phyloP scores from a whole-genome alignment of 768 basidiomycete species.

The Myochromella boudieri region DNA sequence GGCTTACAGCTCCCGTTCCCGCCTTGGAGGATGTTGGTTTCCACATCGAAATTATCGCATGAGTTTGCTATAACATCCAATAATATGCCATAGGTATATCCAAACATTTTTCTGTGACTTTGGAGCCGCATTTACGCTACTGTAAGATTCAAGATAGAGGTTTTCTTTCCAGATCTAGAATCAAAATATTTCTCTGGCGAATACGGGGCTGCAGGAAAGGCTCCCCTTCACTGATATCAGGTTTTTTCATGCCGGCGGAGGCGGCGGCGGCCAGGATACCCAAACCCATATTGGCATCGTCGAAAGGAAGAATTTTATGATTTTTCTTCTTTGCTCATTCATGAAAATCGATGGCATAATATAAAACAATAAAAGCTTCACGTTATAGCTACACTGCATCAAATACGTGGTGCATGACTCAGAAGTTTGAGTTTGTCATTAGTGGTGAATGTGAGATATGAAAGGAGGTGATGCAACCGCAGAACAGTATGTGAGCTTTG shows the following conservation, averaged over 20 bases:
- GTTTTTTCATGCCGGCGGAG: slow-evolving; percentile 18
- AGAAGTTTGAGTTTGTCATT: too few relatives aligned
- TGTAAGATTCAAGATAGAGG: slow-evolving; percentile 31
- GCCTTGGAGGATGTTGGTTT: slow-evolving; percentile 32
- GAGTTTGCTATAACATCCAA: slow-evolving; percentile 42
- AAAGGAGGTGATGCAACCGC: too few relatives aligned
- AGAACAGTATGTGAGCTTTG: too few relatives aligned
- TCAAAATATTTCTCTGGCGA: slow-evolving; percentile 36
- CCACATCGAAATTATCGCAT: slow-evolving; percentile 35
- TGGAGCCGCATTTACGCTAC: slow-evolving; percentile 30
- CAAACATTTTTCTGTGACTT: slow-evolving; percentile 41
- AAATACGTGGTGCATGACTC: too few relatives aligned
- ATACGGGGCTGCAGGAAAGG: slow-evolving; percentile 33
- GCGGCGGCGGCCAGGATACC: slow-evolving; percentile 13
- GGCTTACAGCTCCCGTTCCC: slow-evolving; percentile 29
- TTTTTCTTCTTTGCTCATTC: slow-evolving; percentile 40
- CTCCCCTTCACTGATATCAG: slow-evolving; percentile 20
- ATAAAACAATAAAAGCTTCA: too few relatives aligned
- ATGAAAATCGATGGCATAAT: slow-evolving; percentile 40
- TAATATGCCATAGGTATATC: slow-evolving; percentile 36
- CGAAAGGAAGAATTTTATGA: slow-evolving; percentile 31
- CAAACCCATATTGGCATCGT: slow-evolving; percentile 28
- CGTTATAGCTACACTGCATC: too few relatives aligned
- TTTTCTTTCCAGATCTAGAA: slow-evolving; percentile 39
- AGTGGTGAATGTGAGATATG: too few relatives aligned